These are phyloP conservation scores for Penicillium silybi DNA, from an alignment of 495 filamentous ascomycete species.

Conservation along the genomic window DNA sequence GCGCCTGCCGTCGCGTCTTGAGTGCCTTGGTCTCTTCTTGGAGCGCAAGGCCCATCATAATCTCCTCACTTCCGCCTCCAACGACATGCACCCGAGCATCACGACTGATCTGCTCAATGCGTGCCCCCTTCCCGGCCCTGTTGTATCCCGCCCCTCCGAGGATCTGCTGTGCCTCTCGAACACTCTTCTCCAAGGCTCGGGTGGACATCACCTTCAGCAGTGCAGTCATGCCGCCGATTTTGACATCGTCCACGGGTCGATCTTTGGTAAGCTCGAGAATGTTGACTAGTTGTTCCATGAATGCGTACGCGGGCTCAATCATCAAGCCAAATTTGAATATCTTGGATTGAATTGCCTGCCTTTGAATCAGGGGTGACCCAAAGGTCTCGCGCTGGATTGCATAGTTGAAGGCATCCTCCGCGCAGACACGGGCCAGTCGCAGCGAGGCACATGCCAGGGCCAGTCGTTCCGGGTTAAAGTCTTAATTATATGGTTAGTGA, in stretches of 20 bases:
- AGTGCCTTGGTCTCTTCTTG: slow-evolving; percentile 41
- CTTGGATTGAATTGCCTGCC: slow-evolving; percentile 45
- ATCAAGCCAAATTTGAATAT: slow-evolving; percentile 46
- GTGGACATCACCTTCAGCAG: slow-evolving; percentile 53
- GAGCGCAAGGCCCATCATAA: slow-evolving; percentile 51
- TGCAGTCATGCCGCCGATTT: slow-evolving; percentile 47
- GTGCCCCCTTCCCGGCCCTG: slow-evolving; percentile 46
- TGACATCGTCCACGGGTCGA: slow-evolving; percentile 30
- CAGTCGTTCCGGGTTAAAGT: slow-evolving; percentile 48
- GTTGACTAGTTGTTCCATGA: slow-evolving; percentile 46
- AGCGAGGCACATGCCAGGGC: slow-evolving; percentile 39
- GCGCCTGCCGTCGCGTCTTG: slow-evolving; percentile 26
- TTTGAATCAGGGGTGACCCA: slow-evolving; percentile 43
- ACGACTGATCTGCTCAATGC: slow-evolving; percentile 54
- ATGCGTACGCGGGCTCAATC: slow-evolving; percentile 48
- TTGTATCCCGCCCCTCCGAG: slow-evolving; percentile 56
- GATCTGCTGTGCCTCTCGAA: slow-evolving; percentile 59
- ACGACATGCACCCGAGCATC: slow-evolving; percentile 56
- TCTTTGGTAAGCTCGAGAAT: slow-evolving; percentile 42
- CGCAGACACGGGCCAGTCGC: slow-evolving; percentile 44
- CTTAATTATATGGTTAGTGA: slow-evolving; percentile 11
- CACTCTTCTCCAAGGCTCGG: slow-evolving; percentile 51
- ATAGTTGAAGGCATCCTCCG: slow-evolving; percentile 47
- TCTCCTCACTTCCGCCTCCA: slow-evolving; percentile 56
- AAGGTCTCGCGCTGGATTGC: slow-evolving; percentile 48